A percentile compares a stretch with the other conserved stretches of the same genome.
Conservation (phyloP, 495 filamentous ascomycete genomes). For the Melanomma pulvis-pyrius region DNA sequence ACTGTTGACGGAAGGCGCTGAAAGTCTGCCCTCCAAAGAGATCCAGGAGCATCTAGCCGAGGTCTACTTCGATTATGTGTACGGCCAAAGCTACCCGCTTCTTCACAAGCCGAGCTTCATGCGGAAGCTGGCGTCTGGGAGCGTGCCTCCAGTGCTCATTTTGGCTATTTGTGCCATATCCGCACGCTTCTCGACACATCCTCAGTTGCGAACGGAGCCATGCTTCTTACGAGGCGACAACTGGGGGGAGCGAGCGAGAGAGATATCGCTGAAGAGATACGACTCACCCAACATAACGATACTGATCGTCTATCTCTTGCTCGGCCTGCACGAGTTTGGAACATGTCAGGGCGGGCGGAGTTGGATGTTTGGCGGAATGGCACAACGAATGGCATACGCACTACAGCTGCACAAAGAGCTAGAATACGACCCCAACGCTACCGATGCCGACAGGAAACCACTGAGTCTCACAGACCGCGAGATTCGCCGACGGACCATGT, state of each 20-base stretch:
- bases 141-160: slow-evolving; percentile 80
- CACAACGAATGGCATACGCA: slow-evolving; percentile 94
- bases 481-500: slow-evolving; percentile 92
- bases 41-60: slow-evolving; percentile 94
- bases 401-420: slow-evolving; percentile 91
- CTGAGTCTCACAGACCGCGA: slow-evolving; percentile 91
- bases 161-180: slow-evolving; percentile 91
- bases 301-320: slow-evolving; percentile 80
- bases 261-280: slow-evolving; percentile 81
- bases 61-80: slow-evolving; percentile 94
- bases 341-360: slow-evolving; percentile 95
- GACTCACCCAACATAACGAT: slow-evolving; percentile 97
- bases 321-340: slow-evolving; percentile 93
- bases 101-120: slow-evolving; percentile 97
- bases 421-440: slow-evolving; percentile 75
- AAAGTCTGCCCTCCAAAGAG: slow-evolving; percentile 82
- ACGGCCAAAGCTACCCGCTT: slow-evolving; percentile 93
- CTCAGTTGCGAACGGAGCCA: slow-evolving; percentile 77
- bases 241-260: slow-evolving; percentile 82
- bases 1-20: slow-evolving; percentile 76
- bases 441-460: slow-evolving; percentile 63
- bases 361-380: slow-evolving; percentile 94
- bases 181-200: slow-evolving; percentile 93
- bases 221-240: slow-evolving; percentile 88
- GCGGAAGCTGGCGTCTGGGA: slow-evolving; percentile 66